These are phyloP conservation scores for Grosmannia serpens DNA, from an alignment of 2,329 filamentous ascomycete genomes.

Conservation along the genomic window DNA sequence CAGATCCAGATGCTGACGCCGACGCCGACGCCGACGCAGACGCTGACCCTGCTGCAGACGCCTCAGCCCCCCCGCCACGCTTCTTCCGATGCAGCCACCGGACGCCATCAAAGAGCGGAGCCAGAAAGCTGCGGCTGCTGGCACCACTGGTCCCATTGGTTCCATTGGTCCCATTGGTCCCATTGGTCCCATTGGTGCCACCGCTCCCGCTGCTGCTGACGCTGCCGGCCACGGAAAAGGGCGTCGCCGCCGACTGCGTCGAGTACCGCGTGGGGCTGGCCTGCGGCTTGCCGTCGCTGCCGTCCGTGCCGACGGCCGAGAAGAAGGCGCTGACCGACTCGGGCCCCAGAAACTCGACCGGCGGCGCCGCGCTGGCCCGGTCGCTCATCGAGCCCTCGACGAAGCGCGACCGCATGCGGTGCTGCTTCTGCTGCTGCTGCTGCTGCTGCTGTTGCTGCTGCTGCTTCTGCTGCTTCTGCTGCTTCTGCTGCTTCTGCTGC, in stretches of 20 bases:
- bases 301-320: neutral
- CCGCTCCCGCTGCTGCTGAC: neutral
- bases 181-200: neutral
- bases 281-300: neutral
- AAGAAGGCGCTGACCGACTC: slow-evolving; percentile 4
- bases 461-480: neutral
- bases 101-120: slow-evolving; percentile 22
- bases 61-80: slow-evolving; percentile 1
- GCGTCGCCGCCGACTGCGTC: slow-evolving; percentile 4
- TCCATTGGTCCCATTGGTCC: slow-evolving; percentile 5
- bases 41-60: neutral
- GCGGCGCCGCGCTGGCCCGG: slow-evolving; percentile 59
- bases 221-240: slow-evolving; percentile 1
- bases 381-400: slow-evolving; percentile 82
- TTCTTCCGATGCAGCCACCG: slow-evolving; percentile 16
- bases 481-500: neutral
- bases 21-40: too few species aligned
- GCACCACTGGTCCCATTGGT: neutral
- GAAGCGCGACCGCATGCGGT: slow-evolving; percentile 37
- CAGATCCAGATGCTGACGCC: neutral
- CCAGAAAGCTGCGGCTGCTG: slow-evolving; percentile 16
- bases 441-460: neutral
- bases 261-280: slow-evolving; percentile 10
- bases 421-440: too few species aligned
- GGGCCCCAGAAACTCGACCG: slow-evolving; percentile 46